Evolutionary conservation across 2,329 filamentous ascomycete genomes (phyloP), one percentile per base, ranked within the genome.

Genomic region (Whalleya microplaca): DNA sequence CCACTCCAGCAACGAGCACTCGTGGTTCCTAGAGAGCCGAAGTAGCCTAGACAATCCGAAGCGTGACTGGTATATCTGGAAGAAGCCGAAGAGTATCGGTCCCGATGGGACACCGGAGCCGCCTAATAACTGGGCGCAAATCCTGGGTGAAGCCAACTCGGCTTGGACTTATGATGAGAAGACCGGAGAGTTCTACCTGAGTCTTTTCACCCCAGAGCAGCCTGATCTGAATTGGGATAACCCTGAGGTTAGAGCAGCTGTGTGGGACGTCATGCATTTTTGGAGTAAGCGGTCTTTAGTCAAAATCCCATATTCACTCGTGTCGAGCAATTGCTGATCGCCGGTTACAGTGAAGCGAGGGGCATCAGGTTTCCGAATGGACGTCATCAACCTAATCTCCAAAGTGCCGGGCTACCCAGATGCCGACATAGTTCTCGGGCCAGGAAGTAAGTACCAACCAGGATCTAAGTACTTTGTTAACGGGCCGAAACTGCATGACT

Each of bases 211-310:
- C 6, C 82, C 82, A 4, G 85, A 90, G 62, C 91, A 94, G 70
- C 91, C 91, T 0, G 91, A 95, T 65, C 79, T 95, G n/a, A 95
- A 95, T 73, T 95, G 90, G 90, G 89, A 93, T 67, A 89, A 88
- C 55, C 78, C 80, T 0, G 84, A 82, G 9, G 84, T 89, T 0
- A 82, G 90, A 16, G 75, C 83, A 45, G 90, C 89, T 1, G 85
- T 93, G 6, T 89, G 92, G 70, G 80, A 87, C 16, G 81, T 88
- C 4, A 89, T 93, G 83, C 81, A 83, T 27, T 95, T 93, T 70
- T 95, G 91, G 91, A 81, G 57, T 61, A 16, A 37, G 60, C 57
- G 16, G 21, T 32, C 8, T 18, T 41, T 41, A 29, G 29, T 8
- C 48, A 47, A 42, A 21, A 18, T 19, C 10, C n/a, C 2, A 12